Evolutionary conservation across 1,139 yeast species (phyloP).

Genomic region (Taphrina flavorubra): DNA sequence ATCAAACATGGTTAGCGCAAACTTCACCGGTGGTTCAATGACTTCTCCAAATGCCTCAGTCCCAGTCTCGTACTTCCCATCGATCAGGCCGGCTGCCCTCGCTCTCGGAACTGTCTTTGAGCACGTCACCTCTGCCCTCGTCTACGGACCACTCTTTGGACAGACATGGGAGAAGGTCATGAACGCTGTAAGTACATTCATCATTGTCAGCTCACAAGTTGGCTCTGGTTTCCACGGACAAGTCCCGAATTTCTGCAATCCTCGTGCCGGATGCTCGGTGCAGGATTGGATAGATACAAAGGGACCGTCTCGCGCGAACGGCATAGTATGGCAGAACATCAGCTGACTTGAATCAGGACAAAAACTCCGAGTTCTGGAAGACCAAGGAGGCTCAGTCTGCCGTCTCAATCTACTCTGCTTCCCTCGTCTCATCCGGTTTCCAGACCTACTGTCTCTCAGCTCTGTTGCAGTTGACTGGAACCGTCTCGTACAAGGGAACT

Average conservation of each 20-base stretch:
- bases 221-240: neutral
- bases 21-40: constrained; percentile 30
- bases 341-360: constrained; percentile 17
- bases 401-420: constrained; percentile 51
- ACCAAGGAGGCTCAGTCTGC: constrained; percentile 54
- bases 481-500: constrained; percentile 54
- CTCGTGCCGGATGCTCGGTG: no score
- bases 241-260: neutral
- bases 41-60: constrained; percentile 37
- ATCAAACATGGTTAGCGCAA: constrained; percentile 34
- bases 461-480: constrained; percentile 54
- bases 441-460: constrained; percentile 57
- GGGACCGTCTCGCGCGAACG: no score
- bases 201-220: no score
- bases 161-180: constrained; percentile 53
- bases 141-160: constrained; percentile 55
- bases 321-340: neutral
- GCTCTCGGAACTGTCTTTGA: constrained; percentile 54
- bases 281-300: no score
- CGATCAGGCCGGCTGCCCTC: constrained; percentile 40
- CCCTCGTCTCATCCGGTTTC: constrained; percentile 51
- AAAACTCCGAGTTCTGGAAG: constrained; percentile 52
- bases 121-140: constrained; percentile 52
- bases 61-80: constrained; percentile 41
- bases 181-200: constrained; percentile 30